Percentiles rank a stretch among this genome's conserved stretches.
Conservation (phyloP, 2,329 filamentous ascomycete species). For the Aspergillus nomiae region DNA sequence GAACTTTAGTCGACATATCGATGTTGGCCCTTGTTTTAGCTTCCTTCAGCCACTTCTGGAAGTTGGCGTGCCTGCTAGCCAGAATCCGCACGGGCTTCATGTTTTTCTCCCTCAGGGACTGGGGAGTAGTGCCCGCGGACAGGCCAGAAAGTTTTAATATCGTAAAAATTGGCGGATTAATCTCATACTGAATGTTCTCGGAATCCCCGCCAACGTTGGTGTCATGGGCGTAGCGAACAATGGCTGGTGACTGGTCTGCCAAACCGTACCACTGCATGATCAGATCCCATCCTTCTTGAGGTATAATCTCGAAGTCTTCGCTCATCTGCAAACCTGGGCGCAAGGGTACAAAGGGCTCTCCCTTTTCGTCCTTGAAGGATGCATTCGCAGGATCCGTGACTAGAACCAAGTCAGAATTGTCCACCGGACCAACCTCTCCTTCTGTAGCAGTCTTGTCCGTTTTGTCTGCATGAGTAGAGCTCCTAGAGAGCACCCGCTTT, state of each 20-base stretch:
- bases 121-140: slow-evolving; percentile 59
- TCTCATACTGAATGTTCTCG: slow-evolving; percentile 78
- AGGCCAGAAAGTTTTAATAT: slow-evolving; percentile 73
- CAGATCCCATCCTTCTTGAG: slow-evolving; percentile 77
- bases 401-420: slow-evolving; percentile 81
- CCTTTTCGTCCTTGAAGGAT: slow-evolving; percentile 48
- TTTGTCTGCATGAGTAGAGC: slow-evolving; percentile 58
- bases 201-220: slow-evolving; percentile 60
- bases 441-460: slow-evolving; percentile 61
- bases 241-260: slow-evolving; percentile 67
- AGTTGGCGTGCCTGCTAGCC: slow-evolving; percentile 69
- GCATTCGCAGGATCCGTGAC: slow-evolving; percentile 49
- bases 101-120: slow-evolving; percentile 62
- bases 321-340: slow-evolving; percentile 64
- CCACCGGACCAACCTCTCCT: slow-evolving; percentile 73
- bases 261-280: slow-evolving; percentile 82
- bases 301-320: slow-evolving; percentile 77
- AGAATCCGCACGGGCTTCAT: slow-evolving; percentile 67
- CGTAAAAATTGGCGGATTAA: slow-evolving; percentile 81
- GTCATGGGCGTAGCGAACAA: slow-evolving; percentile 77
- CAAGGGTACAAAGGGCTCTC: slow-evolving; percentile 67
- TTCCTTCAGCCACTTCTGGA: slow-evolving; percentile 73
- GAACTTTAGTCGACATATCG: slow-evolving; percentile 70
- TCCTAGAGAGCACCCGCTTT: slow-evolving; percentile 67
- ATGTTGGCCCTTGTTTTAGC: slow-evolving; percentile 71